A percentile compares a stretch with the other conserved stretches of the same genome.
Conservation (phyloP, 2,329 filamentous ascomycete species). For the Harringtonia aguacate region DNA sequence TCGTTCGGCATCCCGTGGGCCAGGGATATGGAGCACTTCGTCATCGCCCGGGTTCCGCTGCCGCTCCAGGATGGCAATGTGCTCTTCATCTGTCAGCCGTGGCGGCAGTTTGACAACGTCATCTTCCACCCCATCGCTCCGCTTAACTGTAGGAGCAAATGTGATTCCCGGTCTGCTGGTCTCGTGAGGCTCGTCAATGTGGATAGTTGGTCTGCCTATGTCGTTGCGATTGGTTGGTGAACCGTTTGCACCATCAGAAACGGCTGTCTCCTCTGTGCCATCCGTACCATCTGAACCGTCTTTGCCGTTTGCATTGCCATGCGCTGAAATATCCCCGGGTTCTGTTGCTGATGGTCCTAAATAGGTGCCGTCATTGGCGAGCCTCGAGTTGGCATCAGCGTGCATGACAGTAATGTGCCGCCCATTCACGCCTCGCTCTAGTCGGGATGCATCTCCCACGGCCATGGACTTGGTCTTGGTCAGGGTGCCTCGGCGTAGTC, state of each 20-base stretch:
- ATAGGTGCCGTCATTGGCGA: constrained; percentile 52
- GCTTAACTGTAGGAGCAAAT: constrained; percentile 57
- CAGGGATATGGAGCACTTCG: constrained; percentile 75
- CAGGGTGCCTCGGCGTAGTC: constrained; percentile 52
- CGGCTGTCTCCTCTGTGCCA: too few relatives aligned
- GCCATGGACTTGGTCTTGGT: constrained; percentile 47
- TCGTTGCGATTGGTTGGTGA: not conserved
- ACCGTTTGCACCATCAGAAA: not conserved
- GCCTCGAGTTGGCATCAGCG: constrained; percentile 39
- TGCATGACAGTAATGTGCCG: constrained; percentile 58
- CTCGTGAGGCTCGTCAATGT: constrained; percentile 13
- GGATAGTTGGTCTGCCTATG: not conserved
- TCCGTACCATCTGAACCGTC: too few relatives aligned
- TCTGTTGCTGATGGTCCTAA: constrained; percentile 18
- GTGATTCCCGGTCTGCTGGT: constrained; percentile 41
- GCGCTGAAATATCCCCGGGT: too few relatives aligned
- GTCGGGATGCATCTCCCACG: constrained; percentile 30
- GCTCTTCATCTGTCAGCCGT: constrained; percentile 56
- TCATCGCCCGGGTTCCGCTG: constrained; percentile 66
- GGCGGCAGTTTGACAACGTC: constrained; percentile 35
- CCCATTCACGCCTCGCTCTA: constrained; percentile 54
- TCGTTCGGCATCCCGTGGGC: constrained; percentile 79
- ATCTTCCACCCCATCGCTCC: constrained; percentile 44
- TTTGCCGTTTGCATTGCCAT: not conserved
- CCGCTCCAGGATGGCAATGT: constrained; percentile 79